A percentile compares a stretch with the other conserved stretches of the same genome.
These are phyloP conservation scores for Diaporthe sp. DNA, from an alignment of 2,329 filamentous ascomycete genomes.

Conservation along the genomic window DNA sequence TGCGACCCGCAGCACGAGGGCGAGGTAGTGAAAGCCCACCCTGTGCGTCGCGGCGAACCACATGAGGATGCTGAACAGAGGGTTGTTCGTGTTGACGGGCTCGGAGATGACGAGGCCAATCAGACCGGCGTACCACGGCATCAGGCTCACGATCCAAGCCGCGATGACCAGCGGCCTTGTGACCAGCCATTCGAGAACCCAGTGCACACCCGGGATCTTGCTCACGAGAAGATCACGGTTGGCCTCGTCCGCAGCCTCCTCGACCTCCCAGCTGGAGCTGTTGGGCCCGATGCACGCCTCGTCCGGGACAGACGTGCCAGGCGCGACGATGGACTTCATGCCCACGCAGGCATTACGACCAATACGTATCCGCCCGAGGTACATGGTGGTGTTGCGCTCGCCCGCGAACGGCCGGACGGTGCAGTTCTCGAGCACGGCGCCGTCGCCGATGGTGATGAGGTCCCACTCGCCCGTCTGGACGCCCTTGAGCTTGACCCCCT, in stretches of 20 bases:
- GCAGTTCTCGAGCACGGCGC: slow-evolving; percentile 62
- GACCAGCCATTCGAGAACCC: slow-evolving; percentile 57
- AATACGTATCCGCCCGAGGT: slow-evolving; percentile 65
- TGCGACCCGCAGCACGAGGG: slow-evolving; percentile 56
- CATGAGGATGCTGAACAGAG: slow-evolving; percentile 58
- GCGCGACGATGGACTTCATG: slow-evolving; percentile 63
- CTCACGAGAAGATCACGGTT: slow-evolving; percentile 60
- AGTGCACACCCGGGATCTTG: slow-evolving; percentile 59
- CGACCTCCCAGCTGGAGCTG: slow-evolving; percentile 69
- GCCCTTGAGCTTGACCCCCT: slow-evolving; percentile 61
- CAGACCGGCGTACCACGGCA: slow-evolving; percentile 61
- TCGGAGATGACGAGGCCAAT: slow-evolving; percentile 60
- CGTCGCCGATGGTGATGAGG: slow-evolving; percentile 67
- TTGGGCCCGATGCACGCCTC: slow-evolving; percentile 68
- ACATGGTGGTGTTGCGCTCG: slow-evolving; percentile 71
- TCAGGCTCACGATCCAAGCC: slow-evolving; percentile 57
- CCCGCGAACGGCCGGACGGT: slow-evolving; percentile 67
- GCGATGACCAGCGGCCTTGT: slow-evolving; percentile 59
- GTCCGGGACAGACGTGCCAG: slow-evolving; percentile 63
- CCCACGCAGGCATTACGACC: slow-evolving; percentile 64
- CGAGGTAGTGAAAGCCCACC: slow-evolving; percentile 65
- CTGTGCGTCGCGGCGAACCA: slow-evolving; percentile 65
- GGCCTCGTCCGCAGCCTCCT: slow-evolving; percentile 58
- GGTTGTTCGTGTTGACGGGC: slow-evolving; percentile 51
- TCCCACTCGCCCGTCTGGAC: slow-evolving; percentile 69